Conservation (phyloP, 352 stramenopile genomes). For the Pythium coloratum region DNA sequence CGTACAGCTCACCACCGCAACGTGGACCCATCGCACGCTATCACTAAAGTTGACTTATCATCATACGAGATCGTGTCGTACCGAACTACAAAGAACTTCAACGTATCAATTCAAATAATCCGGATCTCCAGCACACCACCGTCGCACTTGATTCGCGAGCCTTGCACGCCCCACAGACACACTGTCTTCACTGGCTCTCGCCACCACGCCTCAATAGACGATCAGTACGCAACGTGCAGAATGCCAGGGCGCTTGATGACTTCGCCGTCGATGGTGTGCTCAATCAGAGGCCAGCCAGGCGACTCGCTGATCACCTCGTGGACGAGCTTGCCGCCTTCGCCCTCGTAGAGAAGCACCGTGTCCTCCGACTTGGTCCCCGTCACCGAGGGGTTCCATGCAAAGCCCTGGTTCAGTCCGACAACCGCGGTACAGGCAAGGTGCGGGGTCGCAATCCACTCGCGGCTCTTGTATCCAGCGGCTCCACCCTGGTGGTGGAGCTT, state of each 20-base stretch:
- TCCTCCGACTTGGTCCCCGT: slow-evolving; percentile 76
- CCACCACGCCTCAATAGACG: too few relatives aligned
- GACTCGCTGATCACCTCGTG: slow-evolving; percentile 66
- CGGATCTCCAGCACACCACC: too few relatives aligned
- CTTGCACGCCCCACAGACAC: too few relatives aligned
- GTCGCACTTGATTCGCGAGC: too few relatives aligned
- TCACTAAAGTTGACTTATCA: too few relatives aligned
- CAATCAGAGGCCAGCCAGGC: slow-evolving; percentile 48
- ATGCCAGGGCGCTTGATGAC: slow-evolving; percentile 55
- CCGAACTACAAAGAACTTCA: too few relatives aligned
- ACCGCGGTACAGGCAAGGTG: slow-evolving; percentile 27
- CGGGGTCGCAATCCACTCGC: slow-evolving; percentile 71
- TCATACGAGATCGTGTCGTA: too few relatives aligned
- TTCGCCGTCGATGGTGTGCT: slow-evolving; percentile 50
- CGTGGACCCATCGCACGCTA: too few relatives aligned
- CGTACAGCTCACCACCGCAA: too few relatives aligned
- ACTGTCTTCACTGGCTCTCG: too few relatives aligned
- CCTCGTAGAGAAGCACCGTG: slow-evolving; percentile 49
- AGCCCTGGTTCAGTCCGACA: slow-evolving; percentile 51
- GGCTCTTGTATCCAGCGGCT: slow-evolving; percentile 64
- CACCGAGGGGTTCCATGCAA: slow-evolving; percentile 72
- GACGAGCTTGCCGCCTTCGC: slow-evolving; percentile 24
- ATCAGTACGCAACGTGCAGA: slow-evolving; percentile 56
- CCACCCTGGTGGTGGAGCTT: slow-evolving; percentile 69
- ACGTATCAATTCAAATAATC: too few relatives aligned